These are phyloP conservation scores for Penicillium parvum DNA, from an alignment of 495 filamentous ascomycete species.

Conservation along the genomic window DNA sequence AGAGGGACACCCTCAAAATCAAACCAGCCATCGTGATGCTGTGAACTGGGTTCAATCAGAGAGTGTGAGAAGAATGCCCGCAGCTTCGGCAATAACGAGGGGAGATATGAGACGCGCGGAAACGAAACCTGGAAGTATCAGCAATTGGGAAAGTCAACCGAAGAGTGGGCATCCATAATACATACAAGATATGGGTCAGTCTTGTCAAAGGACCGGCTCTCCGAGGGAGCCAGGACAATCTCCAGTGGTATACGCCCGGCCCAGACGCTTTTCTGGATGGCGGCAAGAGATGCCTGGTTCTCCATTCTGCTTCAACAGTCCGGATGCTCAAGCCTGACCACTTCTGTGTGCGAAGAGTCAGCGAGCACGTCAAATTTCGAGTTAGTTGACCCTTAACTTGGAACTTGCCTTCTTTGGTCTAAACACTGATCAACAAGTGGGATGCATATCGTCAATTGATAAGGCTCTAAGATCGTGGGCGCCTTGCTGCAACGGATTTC, in stretches of 20 bases:
- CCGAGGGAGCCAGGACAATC: slow-evolving; percentile 48
- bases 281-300: slow-evolving; percentile 20
- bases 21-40: slow-evolving; percentile 64
- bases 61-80: slow-evolving; percentile 70
- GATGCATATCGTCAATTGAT: too few species aligned
- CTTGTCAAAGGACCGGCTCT: slow-evolving; percentile 51
- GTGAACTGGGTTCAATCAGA: slow-evolving; percentile 59
- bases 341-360: too few species aligned
- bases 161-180: neutral
- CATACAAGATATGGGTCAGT: slow-evolving; percentile 52
- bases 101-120: slow-evolving; percentile 57
- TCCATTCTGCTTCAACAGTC: too few species aligned
- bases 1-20: slow-evolving; percentile 71
- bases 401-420: too few species aligned
- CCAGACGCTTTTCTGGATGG: slow-evolving; percentile 48
- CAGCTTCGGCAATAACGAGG: slow-evolving; percentile 73
- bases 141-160: neutral
- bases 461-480: too few species aligned
- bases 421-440: too few species aligned
- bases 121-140: slow-evolving; percentile 38
- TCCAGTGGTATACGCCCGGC: slow-evolving; percentile 48
- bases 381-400: too few species aligned
- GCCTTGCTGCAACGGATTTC: too few species aligned
- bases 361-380: too few species aligned
- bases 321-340: too few species aligned